Evolutionary conservation across 257 asterid genomes (phyloP).

Genomic region (Eucommia ulmoides): DNA sequence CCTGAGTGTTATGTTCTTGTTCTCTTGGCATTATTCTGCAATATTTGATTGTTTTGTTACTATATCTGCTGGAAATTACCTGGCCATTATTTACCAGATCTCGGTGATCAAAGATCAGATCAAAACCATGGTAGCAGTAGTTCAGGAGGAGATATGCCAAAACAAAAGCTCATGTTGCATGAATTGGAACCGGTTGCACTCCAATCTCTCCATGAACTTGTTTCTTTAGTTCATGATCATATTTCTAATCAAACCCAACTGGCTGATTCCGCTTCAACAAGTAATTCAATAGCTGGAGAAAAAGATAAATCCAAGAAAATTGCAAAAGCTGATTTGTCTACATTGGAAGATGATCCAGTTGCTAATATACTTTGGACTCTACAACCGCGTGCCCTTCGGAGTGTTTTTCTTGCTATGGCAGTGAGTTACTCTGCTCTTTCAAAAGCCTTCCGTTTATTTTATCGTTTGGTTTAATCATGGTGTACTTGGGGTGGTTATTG

Average conservation of each 20-base stretch:
- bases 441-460: neutral
- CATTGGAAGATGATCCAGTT: conserved; percentile 59
- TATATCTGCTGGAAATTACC: too few relatives aligned
- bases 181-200: conserved; percentile 54
- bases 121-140: conserved; percentile 17
- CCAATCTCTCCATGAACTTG: conserved; percentile 55
- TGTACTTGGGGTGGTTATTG: neutral
- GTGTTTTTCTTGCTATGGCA: conserved; percentile 68
- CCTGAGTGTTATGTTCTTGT: too few relatives aligned
- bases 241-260: conserved; percentile 26
- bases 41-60: too few relatives aligned
- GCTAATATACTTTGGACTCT: conserved; percentile 67
- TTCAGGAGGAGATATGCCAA: conserved; percentile 22
- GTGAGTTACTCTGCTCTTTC: conserved; percentile 31
- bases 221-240: conserved; percentile 50
- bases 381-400: conserved; percentile 44
- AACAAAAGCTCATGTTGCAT: conserved; percentile 27
- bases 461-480: neutral
- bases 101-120: conserved; percentile 16
- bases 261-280: conserved; percentile 17
- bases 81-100: conserved; percentile 27
- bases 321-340: conserved; percentile 18
- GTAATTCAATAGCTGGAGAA: conserved; percentile 23
- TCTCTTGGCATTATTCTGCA: too few relatives aligned
- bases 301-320: conserved; percentile 20